phyloP scores from a whole-genome alignment of 2,329 filamentous ascomycete genomes.

The Calonectria naviculata region DNA sequence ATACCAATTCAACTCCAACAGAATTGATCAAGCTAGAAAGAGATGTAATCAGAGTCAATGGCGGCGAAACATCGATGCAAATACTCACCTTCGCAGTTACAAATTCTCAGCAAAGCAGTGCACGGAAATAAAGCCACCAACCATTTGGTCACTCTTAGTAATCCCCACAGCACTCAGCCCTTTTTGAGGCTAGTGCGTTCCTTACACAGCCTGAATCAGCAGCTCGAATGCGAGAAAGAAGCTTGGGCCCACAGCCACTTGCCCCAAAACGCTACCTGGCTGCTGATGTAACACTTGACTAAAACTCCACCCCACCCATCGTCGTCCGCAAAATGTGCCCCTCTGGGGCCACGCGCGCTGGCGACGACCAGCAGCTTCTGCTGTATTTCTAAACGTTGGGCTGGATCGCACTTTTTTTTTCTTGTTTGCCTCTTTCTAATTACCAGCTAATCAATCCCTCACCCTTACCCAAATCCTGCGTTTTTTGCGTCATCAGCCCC shows the following conservation, averaged over 20 bases:
- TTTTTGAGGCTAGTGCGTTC: constrained; percentile 1
- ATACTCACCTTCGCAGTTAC: neutral
- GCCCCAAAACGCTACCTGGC: neutral
- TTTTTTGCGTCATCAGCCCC: constrained; percentile 8
- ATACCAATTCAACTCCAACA: neutral
- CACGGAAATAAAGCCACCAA: neutral
- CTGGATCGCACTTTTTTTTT: neutral
- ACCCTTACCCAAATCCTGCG: neutral
- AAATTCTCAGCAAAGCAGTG: constrained; percentile 5
- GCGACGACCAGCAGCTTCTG: constrained; percentile 6
- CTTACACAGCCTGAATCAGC: constrained; percentile 36
- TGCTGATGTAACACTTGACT: constrained; percentile 25
- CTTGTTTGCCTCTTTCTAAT: neutral
- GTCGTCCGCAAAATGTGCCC: neutral
- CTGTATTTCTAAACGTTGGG: constrained; percentile 14
- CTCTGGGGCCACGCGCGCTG: constrained; percentile 6
- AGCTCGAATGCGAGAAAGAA: constrained; percentile 23
- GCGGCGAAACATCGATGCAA: neutral
- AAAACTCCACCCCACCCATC: constrained; percentile 18
- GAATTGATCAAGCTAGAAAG: neutral
- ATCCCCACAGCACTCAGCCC: constrained; percentile 12
- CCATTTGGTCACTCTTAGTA: constrained; percentile 30
- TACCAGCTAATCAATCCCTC: neutral
- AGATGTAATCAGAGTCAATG: neutral
- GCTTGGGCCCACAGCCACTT: neutral